phyloP scores from a whole-genome alignment of 169 alveolate species.

The Plasmodium yoelii region DNA sequence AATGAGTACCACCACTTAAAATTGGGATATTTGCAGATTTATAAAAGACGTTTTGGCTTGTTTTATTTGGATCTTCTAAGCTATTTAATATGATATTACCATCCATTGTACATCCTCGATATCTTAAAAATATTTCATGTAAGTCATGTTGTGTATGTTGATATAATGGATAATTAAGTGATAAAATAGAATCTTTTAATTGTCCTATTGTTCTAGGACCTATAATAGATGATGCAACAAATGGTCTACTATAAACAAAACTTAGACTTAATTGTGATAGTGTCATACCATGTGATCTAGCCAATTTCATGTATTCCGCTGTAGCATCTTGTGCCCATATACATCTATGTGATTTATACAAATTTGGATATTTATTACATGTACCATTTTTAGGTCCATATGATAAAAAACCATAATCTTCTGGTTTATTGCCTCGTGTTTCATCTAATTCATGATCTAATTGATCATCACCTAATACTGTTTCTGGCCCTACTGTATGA shows the following conservation, averaged over 20 bases:
- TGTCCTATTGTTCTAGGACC: conserved; percentile 90
- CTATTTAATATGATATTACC: conserved; percentile 86
- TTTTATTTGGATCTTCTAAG: conserved; percentile 81
- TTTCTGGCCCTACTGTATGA: conserved; percentile 68
- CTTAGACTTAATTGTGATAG: conserved; percentile 84
- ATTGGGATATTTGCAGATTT: conserved; percentile 86
- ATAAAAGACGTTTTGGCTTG: conserved; percentile 85
- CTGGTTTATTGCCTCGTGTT: conserved; percentile 79
- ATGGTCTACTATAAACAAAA: conserved; percentile 86
- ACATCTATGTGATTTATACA: conserved; percentile 89
- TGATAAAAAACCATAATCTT: conserved; percentile 87
- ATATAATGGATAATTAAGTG: conserved; percentile 86
- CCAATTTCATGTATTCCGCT: conserved; percentile 87
- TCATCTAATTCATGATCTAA: conserved; percentile 26
- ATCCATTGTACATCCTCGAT: conserved; percentile 90
- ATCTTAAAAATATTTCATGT: conserved; percentile 87
- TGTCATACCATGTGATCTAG: conserved; percentile 87
- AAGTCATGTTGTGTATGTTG: conserved; percentile 80
- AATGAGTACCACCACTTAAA: conserved; percentile 90
- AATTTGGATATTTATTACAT: conserved; percentile 85
- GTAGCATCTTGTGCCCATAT: conserved; percentile 90
- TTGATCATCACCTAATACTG: conserved; percentile 64
- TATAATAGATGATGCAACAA: conserved; percentile 86
- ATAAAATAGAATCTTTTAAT: conserved; percentile 83
- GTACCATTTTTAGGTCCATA: conserved; percentile 89